These are phyloP conservation scores for Endothia cerciana DNA, from an alignment of 2,329 filamentous ascomycete genomes.

Conservation along the genomic window DNA sequence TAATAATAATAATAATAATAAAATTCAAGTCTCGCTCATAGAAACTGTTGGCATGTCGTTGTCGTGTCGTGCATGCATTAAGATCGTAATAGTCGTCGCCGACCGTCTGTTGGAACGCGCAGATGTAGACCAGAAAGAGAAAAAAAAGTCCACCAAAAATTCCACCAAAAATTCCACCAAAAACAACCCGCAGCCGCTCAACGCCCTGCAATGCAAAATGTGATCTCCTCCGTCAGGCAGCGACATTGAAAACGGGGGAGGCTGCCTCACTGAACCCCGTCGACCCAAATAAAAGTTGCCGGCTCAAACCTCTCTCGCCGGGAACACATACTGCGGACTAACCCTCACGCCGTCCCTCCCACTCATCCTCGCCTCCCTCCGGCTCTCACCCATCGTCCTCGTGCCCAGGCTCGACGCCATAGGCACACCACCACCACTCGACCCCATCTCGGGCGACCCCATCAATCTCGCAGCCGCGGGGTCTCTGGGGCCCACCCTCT, in stretches of 20 bases:
- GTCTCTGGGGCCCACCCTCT: slow-evolving; percentile 38
- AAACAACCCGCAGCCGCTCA: slow-evolving; percentile 11
- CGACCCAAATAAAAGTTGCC: not conserved
- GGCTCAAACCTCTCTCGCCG: slow-evolving; percentile 4
- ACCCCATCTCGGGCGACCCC: slow-evolving; percentile 16
- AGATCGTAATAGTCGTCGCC: slow-evolving; percentile 5
- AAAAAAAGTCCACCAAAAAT: not conserved
- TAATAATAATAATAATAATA: not conserved
- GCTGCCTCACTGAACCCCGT: too few species aligned
- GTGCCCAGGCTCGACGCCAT: slow-evolving; percentile 17
- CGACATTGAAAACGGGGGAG: not conserved
- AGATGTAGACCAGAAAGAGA: not conserved
- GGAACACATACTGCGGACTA: slow-evolving; percentile 27
- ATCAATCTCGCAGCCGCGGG: slow-evolving; percentile 32
- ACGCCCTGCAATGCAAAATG: slow-evolving; percentile 27
- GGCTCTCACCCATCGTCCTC: slow-evolving; percentile 31
- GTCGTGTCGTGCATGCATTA: slow-evolving; percentile 17
- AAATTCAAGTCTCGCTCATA: not conserved
- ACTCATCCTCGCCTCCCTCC: slow-evolving; percentile 36
- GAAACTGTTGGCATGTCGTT: not conserved
- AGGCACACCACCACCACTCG: not conserved
- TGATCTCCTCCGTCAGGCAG: not conserved
- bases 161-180: not conserved
- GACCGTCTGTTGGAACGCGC: slow-evolving; percentile 11
- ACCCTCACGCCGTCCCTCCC: slow-evolving; percentile 19